phyloP scores from a whole-genome alignment of 805 yeast species.

The Ogataea trehalophila region DNA sequence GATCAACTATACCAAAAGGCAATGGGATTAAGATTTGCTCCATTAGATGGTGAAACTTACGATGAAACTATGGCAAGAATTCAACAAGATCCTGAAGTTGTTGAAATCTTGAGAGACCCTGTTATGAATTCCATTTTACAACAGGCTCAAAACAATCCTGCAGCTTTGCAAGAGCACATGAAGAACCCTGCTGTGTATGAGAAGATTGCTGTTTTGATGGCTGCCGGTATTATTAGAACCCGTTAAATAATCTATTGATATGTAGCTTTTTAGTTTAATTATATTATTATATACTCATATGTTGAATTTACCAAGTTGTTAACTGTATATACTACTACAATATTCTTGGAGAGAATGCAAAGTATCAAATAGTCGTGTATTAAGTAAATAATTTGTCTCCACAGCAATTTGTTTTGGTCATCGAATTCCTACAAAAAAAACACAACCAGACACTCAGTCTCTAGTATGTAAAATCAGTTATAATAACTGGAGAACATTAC shows the following conservation, averaged over 20 bases:
- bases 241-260: slow-evolving; percentile 36
- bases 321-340: too few species aligned
- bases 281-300: too few species aligned
- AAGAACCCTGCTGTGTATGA: slow-evolving; percentile 87
- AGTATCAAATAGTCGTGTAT: too few species aligned
- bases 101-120: slow-evolving; percentile 84
- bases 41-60: slow-evolving; percentile 83
- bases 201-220: slow-evolving; percentile 84
- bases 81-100: slow-evolving; percentile 90
- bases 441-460: too few species aligned
- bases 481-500: background rate
- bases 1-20: slow-evolving; percentile 81
- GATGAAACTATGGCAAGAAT: slow-evolving; percentile 92
- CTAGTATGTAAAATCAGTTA: too few species aligned
- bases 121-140: slow-evolving; percentile 92
- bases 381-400: too few species aligned
- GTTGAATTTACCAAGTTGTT: background rate
- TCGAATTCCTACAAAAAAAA: too few species aligned
- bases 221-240: slow-evolving; percentile 95
- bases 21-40: slow-evolving; percentile 69
- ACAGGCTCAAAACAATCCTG: slow-evolving; percentile 94
- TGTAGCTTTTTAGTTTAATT: background rate
- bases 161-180: slow-evolving; percentile 97
- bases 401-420: too few species aligned
- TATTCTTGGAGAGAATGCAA: too few species aligned